Evolutionary conservation across 495 filamentous ascomycete species (phyloP).

Genomic region (Daldinia grandis): DNA sequence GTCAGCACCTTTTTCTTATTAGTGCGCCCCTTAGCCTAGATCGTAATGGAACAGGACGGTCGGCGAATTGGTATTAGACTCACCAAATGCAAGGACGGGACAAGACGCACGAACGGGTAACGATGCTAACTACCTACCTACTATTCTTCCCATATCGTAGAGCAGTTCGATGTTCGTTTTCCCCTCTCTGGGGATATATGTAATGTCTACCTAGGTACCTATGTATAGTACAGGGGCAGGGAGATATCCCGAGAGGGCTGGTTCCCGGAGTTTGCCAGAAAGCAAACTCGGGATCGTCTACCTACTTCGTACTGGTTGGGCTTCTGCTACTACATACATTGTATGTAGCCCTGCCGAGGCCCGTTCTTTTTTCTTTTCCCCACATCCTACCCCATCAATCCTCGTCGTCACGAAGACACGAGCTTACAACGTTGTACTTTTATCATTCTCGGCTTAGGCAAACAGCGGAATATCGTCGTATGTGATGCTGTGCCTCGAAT

Average conservation of each 20-base stretch:
- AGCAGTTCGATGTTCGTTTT: neutral
- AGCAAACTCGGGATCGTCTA: neutral
- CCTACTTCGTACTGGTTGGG: too few relatives aligned
- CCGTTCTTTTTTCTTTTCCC: slow-evolving; percentile 29
- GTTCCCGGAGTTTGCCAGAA: slow-evolving; percentile 22
- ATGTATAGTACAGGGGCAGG: slow-evolving; percentile 9
- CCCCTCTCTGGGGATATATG: neutral
- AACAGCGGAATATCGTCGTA: slow-evolving; percentile 27
- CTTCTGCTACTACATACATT: neutral
- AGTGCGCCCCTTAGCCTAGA: slow-evolving; percentile 2
- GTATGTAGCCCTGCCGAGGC: slow-evolving; percentile 18
- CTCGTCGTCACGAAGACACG: slow-evolving; percentile 22
- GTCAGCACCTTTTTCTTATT: slow-evolving; percentile 13
- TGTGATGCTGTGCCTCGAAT: slow-evolving; percentile 12
- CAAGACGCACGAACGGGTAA: slow-evolving; percentile 8
- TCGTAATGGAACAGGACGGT: slow-evolving; percentile 8
- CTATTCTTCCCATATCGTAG: neutral
- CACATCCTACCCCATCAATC: slow-evolving; percentile 31
- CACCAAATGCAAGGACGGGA: slow-evolving; percentile 10
- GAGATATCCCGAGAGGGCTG: neutral
- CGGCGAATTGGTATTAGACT: slow-evolving; percentile 28
- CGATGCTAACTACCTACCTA: slow-evolving; percentile 6
- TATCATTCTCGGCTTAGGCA: slow-evolving; percentile 35
- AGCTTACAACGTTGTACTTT: slow-evolving; percentile 25
- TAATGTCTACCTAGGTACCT: neutral